Percentiles rank a stretch among this genome's conserved stretches.
These are phyloP conservation scores for Eustoma russellianum DNA, from an alignment of 257 asterid genomes.

Conservation along the genomic window DNA sequence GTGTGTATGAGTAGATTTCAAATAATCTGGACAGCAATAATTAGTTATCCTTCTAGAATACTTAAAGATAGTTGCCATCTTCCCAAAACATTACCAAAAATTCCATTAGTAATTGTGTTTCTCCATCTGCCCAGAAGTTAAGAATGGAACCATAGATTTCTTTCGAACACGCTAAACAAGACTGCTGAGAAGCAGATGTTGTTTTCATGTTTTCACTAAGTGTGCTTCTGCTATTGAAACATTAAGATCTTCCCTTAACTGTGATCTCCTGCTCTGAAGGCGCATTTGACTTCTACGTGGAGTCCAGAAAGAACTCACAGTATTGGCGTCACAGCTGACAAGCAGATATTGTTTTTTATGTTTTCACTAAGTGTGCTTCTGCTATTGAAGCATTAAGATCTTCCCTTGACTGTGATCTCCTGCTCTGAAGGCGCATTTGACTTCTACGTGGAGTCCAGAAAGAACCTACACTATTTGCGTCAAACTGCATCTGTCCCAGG, in stretches of 20 bases:
- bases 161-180: no score
- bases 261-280: slow-evolving; percentile 87
- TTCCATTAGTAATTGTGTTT: no score
- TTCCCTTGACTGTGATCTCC: slow-evolving; percentile 92
- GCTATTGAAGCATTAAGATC: slow-evolving; percentile 68
- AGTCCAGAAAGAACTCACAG: slow-evolving; percentile 50
- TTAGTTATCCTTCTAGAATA: no score
- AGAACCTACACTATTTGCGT: slow-evolving; percentile 36
- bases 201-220: slow-evolving; percentile 34
- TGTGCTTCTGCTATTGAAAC: slow-evolving; percentile 62
- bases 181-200: no score
- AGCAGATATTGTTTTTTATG: slow-evolving; percentile 10
- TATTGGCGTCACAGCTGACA: slow-evolving; percentile 39
- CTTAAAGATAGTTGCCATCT: no score
- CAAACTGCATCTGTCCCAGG: slow-evolving; percentile 73
- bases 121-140: no score
- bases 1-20: no score
- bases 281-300: slow-evolving; percentile 60
- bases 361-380: slow-evolving; percentile 49
- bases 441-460: slow-evolving; percentile 62
- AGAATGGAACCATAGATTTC: no score
- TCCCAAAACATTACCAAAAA: no score
- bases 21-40: no score
- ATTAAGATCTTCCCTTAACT: slow-evolving; percentile 81
- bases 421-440: slow-evolving; percentile 69